Base-by-base conservation (phyloP, 257 asterid genomes). In the Haberlea rhodopensis region DNA sequence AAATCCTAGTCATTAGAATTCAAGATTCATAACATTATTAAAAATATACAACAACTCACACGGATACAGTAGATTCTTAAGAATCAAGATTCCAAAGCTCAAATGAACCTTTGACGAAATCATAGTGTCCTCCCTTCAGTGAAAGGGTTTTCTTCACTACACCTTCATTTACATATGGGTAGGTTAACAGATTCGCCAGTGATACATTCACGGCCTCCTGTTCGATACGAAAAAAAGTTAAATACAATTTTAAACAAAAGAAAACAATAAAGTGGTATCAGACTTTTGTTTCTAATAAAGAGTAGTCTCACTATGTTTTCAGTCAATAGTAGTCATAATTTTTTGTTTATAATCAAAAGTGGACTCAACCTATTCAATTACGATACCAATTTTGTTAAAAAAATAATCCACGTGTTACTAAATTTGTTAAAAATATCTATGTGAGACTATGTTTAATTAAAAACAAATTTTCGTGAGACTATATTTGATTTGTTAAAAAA, bases 151-250 rank as follows among this genome's bases (percentile, higher is more conserved):
- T 88, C 75, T 87, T 85, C 26, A 72, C 77, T 25, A 80, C 84
- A 0, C 83, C 98, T 27, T 91, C 95, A 65, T 90, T 80, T 61
- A 91, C 98, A 66, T 81, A 91, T 5, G 95, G 95, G 52, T 91
- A 91, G 1, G 95, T 83, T 54, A 91, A 19, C 48, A 88, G 71
- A 53, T 91, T 91, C 0, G 86, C 88, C 8, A 91, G 26, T 1
- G 96, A 91, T 18, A 85, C 76, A 52, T 91, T 91, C 74, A 91
- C 98, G 0, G 95, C 95, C 71, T 91, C 98, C 97, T 90, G 81
- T 73, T 72, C 53, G 34, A 37, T 46, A 19, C 15, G 58, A 59
- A 4, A 37, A 19, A 56, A n/a, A 28, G 29, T 16, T 29, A 31
- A 9, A 6, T 32, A 52, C 8, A 40, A 10, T 13, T 40, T 51